Evolutionary conservation across 805 yeast species (phyloP).

Genomic region (Ogataea kodamae): DNA sequence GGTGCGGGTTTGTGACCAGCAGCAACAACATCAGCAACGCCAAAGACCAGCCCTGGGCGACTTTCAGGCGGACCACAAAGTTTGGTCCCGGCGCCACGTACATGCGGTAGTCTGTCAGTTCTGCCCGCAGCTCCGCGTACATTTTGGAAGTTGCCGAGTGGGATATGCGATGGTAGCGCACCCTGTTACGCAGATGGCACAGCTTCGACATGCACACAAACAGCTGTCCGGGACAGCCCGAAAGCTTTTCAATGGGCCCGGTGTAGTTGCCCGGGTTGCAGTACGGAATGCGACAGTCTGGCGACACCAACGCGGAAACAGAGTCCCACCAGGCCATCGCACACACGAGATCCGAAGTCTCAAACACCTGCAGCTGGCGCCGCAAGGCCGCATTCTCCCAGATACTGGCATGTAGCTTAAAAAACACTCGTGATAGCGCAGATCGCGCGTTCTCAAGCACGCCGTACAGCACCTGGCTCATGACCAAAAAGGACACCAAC

Average conservation of each 20-base stretch:
- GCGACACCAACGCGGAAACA: constrained; percentile 38
- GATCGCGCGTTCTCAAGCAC: constrained; percentile 40
- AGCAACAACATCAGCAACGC: constrained; percentile 33
- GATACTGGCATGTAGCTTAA: constrained; percentile 38
- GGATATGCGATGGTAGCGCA: constrained; percentile 12
- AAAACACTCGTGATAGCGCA: constrained; percentile 40
- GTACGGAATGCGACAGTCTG: constrained; percentile 41
- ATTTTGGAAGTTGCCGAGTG: constrained; percentile 12
- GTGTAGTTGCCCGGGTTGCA: constrained; percentile 38
- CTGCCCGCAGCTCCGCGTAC: constrained; percentile 27
- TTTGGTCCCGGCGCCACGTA: constrained; percentile 28
- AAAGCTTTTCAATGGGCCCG: constrained; percentile 35
- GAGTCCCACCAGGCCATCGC: constrained; percentile 41
- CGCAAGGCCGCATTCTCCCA: constrained; percentile 32
- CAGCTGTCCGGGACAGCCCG: constrained; percentile 42
- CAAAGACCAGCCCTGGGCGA: constrained; percentile 43
- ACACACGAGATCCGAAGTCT: constrained; percentile 33
- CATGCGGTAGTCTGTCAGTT: constrained; percentile 33
- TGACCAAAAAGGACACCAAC: constrained; percentile 37
- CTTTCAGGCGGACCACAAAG: constrained; percentile 31
- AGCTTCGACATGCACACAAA: constrained; percentile 36
- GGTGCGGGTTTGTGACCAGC: constrained; percentile 29
- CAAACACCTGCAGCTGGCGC: constrained; percentile 29
- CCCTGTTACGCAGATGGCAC: constrained; percentile 27
- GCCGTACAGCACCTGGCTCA: constrained; percentile 39